Base-by-base conservation (phyloP, 805 yeast species). In the Candida silvatica region DNA sequence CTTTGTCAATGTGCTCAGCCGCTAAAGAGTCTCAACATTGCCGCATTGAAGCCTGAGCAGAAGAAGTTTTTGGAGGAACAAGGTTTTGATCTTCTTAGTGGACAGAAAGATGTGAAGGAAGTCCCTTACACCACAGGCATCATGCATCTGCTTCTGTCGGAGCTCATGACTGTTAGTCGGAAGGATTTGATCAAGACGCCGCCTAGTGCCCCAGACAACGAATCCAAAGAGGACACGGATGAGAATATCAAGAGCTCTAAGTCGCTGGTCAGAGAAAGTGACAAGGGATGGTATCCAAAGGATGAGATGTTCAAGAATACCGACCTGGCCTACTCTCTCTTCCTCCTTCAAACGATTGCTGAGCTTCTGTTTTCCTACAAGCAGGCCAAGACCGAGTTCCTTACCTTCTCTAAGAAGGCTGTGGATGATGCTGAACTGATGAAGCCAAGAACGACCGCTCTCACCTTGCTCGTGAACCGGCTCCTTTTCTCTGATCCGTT, bases 311-410 rank as follows among this genome's bases (percentile, higher is more conserved):
- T 67, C 31, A 66, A 61, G 37, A 82, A 81, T 49, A 60, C 65
- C 6, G 66, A 71, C 20, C 83, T 79, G 54, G 67, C 77, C 0
- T 79, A 82, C 46, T 74, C 77, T 39, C 69, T 79, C 29, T 87
- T 79, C 52, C 56, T 88, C 31, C 58, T 88, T 27, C 83, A 77
- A 44, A 58, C 74, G 0, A 55, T 87, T 27, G 68, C 77, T 0
- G 97, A 88, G 45, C 58, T 86, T 6, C 55, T 88, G 6, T 72
- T 78, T 2, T 82, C 95, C 2, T 88, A 87, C 52, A 80, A 78
- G 41, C 79, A 77, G 41, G 74, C 87, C 34, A 88, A 88, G 52
- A 67, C 82, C 33, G 95, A 87, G 47, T 81, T 88, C 47, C 59
- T 87, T 37, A 77, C 90, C 0, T 88, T 74, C 45, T 76, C 90